Base-by-base conservation (phyloP, 495 filamentous ascomycete species). In the Annulohypoxylon stygium region DNA sequence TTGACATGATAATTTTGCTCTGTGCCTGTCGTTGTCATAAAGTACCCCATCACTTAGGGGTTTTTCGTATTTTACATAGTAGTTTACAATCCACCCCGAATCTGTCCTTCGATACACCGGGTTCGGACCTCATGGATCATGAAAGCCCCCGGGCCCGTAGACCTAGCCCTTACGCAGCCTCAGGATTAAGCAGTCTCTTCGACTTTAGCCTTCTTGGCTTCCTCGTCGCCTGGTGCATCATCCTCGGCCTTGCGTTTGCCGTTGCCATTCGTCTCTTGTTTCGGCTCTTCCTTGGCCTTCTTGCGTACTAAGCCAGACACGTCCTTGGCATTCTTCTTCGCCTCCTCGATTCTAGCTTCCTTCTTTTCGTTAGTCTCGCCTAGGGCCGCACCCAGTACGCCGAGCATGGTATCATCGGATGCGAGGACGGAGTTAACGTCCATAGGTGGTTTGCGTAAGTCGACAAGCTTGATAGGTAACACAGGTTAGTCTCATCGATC, bases 251-350 rank as follows among this genome's bases (percentile, higher is more conserved):
- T 87, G 6, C 82, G 80, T 77, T 84, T 84, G 34, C 77, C 80
- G 18, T 79, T 79, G 54, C 76, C 78, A 18, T 75, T 76, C 9
- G 69, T 60, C n/a, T 80, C 81, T 30, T 73, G 55, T 25, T 65
- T 73, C 9, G 71, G 25, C 30, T 77, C 76, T 9, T 73, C 58
- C 81, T 87, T 86, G 64, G 88, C 83, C 86, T 97, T 94, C 81
- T 87, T 97, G 62, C 92, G 88, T 2, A 98, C 91, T n/a, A 98
- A 80, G 11, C 91, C 88, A 1, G 91, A 91, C n/a, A 99, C 80
- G 76, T 99, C 97, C 54, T 88, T 97, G 14, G 96, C 96, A 20
- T 82, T 86, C 79, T 91, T 92, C 70, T 91, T 91, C 41, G 90
- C 94, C 73, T 94, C 92, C 65, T 93, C 91, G 30, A 97, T 83